A percentile compares a stretch with the other conserved stretches of the same genome.
These are phyloP conservation scores for Solidago caesia DNA, from an alignment of 129 eudicot genomes.

Conservation along the genomic window DNA sequence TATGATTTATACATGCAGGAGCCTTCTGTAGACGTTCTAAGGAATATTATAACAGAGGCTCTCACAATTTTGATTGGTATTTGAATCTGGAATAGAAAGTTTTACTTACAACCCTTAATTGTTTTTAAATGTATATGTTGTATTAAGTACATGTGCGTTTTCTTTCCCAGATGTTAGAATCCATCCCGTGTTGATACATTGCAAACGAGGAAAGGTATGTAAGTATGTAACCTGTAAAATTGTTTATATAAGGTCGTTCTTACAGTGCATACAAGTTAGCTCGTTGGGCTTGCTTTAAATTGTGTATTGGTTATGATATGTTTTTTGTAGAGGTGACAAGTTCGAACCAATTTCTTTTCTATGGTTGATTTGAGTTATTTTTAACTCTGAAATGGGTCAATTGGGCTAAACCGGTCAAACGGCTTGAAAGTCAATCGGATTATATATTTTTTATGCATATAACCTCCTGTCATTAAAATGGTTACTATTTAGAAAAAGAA, in stretches of 20 bases:
- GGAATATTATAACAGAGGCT: slow-evolving; percentile 45
- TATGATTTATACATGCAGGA: slow-evolving; percentile 33
- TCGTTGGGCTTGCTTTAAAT: too few species aligned
- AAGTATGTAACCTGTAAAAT: slow-evolving; percentile 29
- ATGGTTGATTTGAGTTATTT: not conserved
- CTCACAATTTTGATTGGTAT: slow-evolving; percentile 55
- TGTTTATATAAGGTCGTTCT: not conserved
- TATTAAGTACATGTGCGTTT: slow-evolving; percentile 3
- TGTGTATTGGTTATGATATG: not conserved
- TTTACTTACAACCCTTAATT: not conserved
- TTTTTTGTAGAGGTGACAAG: not conserved
- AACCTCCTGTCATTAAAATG: not conserved
- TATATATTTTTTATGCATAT: not conserved
- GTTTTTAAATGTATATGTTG: too few species aligned
- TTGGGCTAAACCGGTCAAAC: not conserved
- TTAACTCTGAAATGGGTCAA: not conserved
- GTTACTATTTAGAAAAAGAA: too few species aligned
- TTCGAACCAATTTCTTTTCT: not conserved
- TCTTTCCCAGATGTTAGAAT: slow-evolving; percentile 49
- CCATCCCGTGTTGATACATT: slow-evolving; percentile 65
- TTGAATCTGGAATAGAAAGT: not conserved
- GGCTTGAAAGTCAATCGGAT: not conserved
- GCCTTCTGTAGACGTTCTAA: slow-evolving; percentile 40
- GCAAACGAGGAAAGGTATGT: slow-evolving; percentile 69
- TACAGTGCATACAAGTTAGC: too few species aligned